Percentiles rank a stretch among this genome's conserved stretches.
Evolutionary conservation across 2,329 filamentous ascomycete species (phyloP).

Genomic region (Harringtonia aguacate): DNA sequence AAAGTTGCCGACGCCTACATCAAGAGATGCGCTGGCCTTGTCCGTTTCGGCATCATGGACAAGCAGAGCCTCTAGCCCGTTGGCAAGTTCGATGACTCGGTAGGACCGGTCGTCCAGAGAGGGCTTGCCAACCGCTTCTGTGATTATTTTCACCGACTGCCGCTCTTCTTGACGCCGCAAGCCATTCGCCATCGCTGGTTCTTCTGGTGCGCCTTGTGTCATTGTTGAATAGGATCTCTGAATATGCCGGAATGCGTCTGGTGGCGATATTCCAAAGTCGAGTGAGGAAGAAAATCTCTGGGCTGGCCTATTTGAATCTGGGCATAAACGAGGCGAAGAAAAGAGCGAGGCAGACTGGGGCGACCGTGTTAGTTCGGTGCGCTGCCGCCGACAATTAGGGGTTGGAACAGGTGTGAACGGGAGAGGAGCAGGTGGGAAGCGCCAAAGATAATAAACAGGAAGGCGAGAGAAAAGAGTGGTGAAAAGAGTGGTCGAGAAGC

Average conservation of each 20-base stretch:
- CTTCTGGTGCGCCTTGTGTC: neutral
- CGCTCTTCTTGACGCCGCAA: neutral
- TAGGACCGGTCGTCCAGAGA: constrained; percentile 80
- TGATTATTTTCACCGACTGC: constrained; percentile 31
- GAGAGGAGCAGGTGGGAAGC: no score
- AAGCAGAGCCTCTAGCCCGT: constrained; percentile 80
- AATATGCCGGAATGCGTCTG: neutral
- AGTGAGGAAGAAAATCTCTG: no score
- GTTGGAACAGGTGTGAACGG: no score
- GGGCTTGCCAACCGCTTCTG: constrained; percentile 70
- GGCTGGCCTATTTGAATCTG: neutral
- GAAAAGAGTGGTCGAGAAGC: no score
- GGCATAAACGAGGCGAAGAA: no score
- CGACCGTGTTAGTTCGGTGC: no score
- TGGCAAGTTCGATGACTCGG: constrained; percentile 72
- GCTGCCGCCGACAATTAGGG: no score
- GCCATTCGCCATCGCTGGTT: neutral
- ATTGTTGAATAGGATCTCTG: neutral
- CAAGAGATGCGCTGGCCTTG: constrained; percentile 90
- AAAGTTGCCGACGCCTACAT: constrained; percentile 94
- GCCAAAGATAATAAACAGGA: no score
- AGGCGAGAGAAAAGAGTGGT: no score
- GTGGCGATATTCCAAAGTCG: neutral
- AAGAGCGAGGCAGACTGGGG: no score
- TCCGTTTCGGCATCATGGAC: constrained; percentile 93